Conservation (phyloP, 148 eudicot genomes). For the Persicaria tinctoria region DNA sequence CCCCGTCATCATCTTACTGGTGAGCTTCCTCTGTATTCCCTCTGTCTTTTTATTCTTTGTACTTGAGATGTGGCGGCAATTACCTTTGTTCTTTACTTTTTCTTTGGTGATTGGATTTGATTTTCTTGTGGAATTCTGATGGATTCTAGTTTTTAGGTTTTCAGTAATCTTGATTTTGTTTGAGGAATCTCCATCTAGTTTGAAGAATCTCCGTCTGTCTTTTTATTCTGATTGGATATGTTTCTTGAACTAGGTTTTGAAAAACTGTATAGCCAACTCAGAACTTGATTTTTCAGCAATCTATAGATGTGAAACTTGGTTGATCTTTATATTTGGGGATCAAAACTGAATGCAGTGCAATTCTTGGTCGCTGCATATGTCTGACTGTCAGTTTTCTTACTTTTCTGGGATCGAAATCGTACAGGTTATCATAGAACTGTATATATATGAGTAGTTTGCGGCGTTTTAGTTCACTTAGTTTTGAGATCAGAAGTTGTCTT, state of each 20-base stretch:
- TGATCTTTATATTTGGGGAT: not conserved
- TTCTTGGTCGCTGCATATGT: not conserved
- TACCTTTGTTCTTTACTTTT: not conserved
- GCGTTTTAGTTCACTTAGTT: not conserved
- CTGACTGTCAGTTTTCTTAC: not conserved
- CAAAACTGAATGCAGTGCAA: not conserved
- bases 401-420: not conserved
- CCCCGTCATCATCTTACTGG: constrained; percentile 93
- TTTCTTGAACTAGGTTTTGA: not conserved
- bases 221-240: not conserved
- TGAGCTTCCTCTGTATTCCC: constrained; percentile 20
- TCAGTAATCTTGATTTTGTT: not conserved
- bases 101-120: not conserved
- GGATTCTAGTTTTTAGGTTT: constrained; percentile 4
- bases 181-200: not conserved
- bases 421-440: not conserved
- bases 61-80: not conserved
- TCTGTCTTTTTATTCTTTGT: not conserved
- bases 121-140: not conserved
- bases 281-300: not conserved
- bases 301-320: not conserved
- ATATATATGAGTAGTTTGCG: not conserved
- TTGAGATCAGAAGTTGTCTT: not conserved
- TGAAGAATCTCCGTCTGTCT: too few relatives aligned
- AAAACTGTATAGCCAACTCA: not conserved